Conservation (phyloP, 164 flowering plant genomes). For the Stephania japonica region DNA sequence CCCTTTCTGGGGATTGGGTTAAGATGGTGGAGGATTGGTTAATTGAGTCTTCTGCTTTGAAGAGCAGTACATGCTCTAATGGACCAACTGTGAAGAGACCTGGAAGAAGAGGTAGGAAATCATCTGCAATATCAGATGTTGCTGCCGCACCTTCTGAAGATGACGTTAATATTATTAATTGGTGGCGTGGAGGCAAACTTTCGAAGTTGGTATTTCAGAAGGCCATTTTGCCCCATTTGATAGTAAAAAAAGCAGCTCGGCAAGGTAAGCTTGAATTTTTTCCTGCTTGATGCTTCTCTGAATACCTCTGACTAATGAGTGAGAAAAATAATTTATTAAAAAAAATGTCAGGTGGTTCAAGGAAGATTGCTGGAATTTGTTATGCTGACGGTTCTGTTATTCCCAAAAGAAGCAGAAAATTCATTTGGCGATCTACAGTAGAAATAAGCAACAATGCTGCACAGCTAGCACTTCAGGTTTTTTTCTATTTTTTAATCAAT, state of each 20-base stretch:
- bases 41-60: constrained; percentile 38
- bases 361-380: constrained; percentile 50
- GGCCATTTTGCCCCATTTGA: constrained; percentile 49
- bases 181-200: constrained; percentile 85
- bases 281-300: not conserved
- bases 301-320: not conserved
- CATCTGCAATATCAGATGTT: constrained; percentile 33
- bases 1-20: constrained; percentile 76
- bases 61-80: constrained; percentile 27
- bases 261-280: constrained; percentile 42
- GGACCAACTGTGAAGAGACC: constrained; percentile 55
- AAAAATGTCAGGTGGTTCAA: constrained; percentile 55
- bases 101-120: constrained; percentile 56
- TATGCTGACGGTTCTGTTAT: constrained; percentile 65
- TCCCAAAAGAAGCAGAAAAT: constrained; percentile 75
- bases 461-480: constrained; percentile 94
- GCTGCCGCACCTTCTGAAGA: constrained; percentile 27
- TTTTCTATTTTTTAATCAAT: not conserved
- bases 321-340: not conserved
- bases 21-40: constrained; percentile 67
- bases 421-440: constrained; percentile 89
- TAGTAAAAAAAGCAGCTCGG: constrained; percentile 64
- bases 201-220: constrained; percentile 57
- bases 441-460: constrained; percentile 66
- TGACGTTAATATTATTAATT: constrained; percentile 30